Percentiles rank a stretch among this genome's conserved stretches.
phyloP scores from a whole-genome alignment of 352 stramenopile species.

The Thraustochytrium aureum region DNA sequence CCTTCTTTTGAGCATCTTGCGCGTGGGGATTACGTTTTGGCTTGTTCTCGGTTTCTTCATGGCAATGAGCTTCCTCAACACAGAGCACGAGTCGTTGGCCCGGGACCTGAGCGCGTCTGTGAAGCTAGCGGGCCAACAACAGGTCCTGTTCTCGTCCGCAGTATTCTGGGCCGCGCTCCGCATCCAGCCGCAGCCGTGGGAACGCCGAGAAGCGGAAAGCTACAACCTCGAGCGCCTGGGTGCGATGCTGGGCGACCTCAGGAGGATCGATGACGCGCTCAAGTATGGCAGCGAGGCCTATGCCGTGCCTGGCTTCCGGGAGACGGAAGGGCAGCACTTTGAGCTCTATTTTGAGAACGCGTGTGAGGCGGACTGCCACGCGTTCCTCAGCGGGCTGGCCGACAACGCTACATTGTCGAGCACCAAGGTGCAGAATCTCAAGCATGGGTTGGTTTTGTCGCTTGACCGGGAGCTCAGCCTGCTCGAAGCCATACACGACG shows the following conservation, averaged over 20 bases:
- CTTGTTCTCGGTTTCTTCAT: neutral
- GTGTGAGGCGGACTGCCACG: constrained; percentile 8
- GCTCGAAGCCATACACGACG: constrained; percentile 3
- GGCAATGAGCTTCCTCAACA: too few species aligned
- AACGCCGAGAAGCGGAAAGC: too few species aligned
- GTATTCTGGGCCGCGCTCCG: too few species aligned
- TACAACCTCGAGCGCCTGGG: too few species aligned
- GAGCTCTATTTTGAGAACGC: constrained; percentile 34
- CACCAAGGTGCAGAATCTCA: constrained; percentile 12
- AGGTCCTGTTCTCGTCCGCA: too few species aligned
- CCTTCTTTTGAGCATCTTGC: constrained; percentile 8
- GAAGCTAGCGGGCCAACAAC: too few species aligned
- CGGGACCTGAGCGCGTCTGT: too few species aligned
- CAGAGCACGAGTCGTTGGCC: too few species aligned
- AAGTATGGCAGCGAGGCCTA: constrained; percentile 16
- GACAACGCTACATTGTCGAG: neutral
- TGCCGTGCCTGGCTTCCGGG: neutral
- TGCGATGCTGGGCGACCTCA: too few species aligned
- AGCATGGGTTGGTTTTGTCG: constrained; percentile 14
- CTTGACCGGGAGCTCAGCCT: constrained; percentile 5
- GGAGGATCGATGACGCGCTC: neutral
- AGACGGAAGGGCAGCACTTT: constrained; percentile 31
- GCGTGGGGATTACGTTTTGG: constrained; percentile 34
- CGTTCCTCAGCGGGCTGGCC: neutral
- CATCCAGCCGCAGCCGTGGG: too few species aligned